Evolutionary conservation across 2,329 filamentous ascomycete genomes (phyloP).

Genomic region (Parastagonospora nodorum): DNA sequence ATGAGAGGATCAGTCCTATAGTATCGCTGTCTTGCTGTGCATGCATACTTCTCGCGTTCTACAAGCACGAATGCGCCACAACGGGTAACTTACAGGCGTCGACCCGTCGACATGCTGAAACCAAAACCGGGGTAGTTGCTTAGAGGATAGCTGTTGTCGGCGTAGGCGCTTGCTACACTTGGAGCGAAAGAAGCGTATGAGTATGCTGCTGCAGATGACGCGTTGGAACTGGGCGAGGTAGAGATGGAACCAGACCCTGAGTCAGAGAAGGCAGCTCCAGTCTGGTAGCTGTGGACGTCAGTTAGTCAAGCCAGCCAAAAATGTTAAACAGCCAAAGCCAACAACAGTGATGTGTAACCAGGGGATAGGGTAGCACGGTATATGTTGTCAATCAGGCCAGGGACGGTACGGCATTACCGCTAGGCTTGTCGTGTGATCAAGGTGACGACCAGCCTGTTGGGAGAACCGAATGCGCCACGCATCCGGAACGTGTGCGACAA

Average conservation of each 20-base stretch:
- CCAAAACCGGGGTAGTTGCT: slow-evolving; percentile 45
- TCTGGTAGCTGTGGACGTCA: slow-evolving; percentile 54
- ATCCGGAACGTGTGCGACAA: slow-evolving; percentile 46
- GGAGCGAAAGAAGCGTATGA: slow-evolving; percentile 47
- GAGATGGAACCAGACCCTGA: slow-evolving; percentile 61
- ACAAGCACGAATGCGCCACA: slow-evolving; percentile 41
- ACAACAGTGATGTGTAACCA: slow-evolving; percentile 47
- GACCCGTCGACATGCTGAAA: slow-evolving; percentile 49
- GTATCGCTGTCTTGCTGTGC: slow-evolving; percentile 47
- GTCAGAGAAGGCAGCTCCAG: slow-evolving; percentile 58
- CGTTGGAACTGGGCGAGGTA: slow-evolving; percentile 57
- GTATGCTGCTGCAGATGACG: slow-evolving; percentile 54
- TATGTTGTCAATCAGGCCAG: slow-evolving; percentile 45
- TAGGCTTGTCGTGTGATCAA: slow-evolving; percentile 53
- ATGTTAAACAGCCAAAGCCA: slow-evolving; percentile 36
- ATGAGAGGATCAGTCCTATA: slow-evolving; percentile 53
- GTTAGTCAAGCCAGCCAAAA: slow-evolving; percentile 42
- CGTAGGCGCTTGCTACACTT: slow-evolving; percentile 41
- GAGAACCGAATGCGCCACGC: slow-evolving; percentile 44
- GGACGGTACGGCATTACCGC: slow-evolving; percentile 44
- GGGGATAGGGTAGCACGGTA: slow-evolving; percentile 44
- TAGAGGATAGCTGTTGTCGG: slow-evolving; percentile 35
- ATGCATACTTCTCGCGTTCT: slow-evolving; percentile 41
- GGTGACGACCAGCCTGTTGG: slow-evolving; percentile 48
- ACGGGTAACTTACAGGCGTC: slow-evolving; percentile 52